phyloP scores from a whole-genome alignment of 2,329 filamentous ascomycete species.

The Spiromastix sp. region DNA sequence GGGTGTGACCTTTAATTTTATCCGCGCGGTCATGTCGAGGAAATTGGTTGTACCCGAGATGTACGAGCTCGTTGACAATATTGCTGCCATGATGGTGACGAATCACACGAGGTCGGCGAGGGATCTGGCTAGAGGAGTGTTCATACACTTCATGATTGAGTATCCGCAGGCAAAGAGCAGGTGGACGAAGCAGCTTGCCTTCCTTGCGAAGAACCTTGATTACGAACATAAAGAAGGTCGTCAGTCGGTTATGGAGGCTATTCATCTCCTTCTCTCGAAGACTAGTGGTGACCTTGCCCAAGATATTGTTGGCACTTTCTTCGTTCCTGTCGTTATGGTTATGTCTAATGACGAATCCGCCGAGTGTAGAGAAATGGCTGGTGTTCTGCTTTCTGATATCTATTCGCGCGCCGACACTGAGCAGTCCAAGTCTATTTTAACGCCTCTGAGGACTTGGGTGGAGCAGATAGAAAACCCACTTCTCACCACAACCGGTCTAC shows the following conservation, averaged over 20 bases:
- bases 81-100: conserved; percentile 87
- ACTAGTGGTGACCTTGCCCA: conserved; percentile 72
- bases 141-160: conserved; percentile 87
- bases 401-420: conserved; percentile 70
- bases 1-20: conserved; percentile 87
- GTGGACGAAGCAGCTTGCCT: conserved; percentile 80
- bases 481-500: conserved; percentile 63
- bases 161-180: conserved; percentile 87
- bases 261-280: conserved; percentile 79
- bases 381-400: conserved; percentile 66
- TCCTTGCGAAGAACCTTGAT: conserved; percentile 80
- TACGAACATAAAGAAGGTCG: conserved; percentile 84
- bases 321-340: conserved; percentile 75
- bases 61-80: conserved; percentile 84
- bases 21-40: conserved; percentile 75
- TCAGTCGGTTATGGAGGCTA: conserved; percentile 83
- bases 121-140: conserved; percentile 77
- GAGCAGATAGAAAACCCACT: conserved; percentile 61
- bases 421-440: conserved; percentile 58
- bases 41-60: conserved; percentile 77
- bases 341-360: conserved; percentile 81
- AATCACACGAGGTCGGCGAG: conserved; percentile 85
- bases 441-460: conserved; percentile 64
- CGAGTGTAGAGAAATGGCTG: conserved; percentile 74
- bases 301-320: conserved; percentile 70